A percentile compares a stretch with the other conserved stretches of the same genome.
Evolutionary conservation across 2,329 filamentous ascomycete genomes (phyloP).

Genomic region (Botryotinia globosa): DNA sequence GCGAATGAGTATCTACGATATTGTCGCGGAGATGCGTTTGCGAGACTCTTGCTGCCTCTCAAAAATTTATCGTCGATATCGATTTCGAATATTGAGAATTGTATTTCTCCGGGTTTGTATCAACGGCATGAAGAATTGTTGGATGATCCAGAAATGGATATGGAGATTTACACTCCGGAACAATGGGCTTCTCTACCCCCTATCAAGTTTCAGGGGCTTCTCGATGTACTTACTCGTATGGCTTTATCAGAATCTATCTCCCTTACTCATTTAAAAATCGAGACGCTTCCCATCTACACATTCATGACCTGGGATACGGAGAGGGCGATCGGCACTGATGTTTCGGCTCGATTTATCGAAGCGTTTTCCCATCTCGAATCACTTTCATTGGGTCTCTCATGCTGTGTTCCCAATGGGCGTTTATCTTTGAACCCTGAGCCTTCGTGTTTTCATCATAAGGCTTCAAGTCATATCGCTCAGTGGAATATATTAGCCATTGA

Average conservation of each 20-base stretch:
- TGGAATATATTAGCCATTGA: neutral
- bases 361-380: neutral
- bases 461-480: neutral
- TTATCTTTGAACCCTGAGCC: neutral
- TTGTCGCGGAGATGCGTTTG: neutral
- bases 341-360: neutral
- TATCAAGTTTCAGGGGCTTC: neutral
- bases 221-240: neutral
- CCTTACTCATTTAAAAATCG: neutral
- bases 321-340: neutral
- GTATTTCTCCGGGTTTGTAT: neutral
- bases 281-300: neutral
- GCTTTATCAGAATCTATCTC: neutral
- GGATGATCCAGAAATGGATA: neutral
- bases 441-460: neutral
- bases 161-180: neutral
- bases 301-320: neutral
- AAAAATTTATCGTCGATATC: neutral
- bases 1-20: neutral
- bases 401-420: neutral
- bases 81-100: neutral
- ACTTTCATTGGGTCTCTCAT: neutral
- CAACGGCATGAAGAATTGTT: neutral
- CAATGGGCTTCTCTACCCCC: neutral
- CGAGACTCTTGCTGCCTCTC: neutral